Evolutionary conservation across 805 yeast genomes (phyloP).

Genomic region (Candida multigemmis): DNA sequence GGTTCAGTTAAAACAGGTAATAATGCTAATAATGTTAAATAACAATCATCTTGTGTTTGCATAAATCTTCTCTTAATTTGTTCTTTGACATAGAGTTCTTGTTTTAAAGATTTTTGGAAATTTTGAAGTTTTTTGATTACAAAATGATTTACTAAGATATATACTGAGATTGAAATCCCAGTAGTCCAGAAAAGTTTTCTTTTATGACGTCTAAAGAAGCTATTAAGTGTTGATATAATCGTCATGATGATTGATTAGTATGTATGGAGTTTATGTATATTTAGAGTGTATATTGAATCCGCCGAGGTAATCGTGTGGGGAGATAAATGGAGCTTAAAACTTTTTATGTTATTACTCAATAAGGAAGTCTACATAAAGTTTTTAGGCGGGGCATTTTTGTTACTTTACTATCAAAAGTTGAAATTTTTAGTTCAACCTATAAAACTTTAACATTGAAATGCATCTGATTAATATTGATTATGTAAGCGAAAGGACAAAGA

Average conservation of each 20-base stretch:
- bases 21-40: conserved; percentile 73
- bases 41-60: conserved; percentile 88
- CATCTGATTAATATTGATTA: no score
- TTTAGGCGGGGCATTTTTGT: no score
- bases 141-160: conserved; percentile 28
- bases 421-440: no score
- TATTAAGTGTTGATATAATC: conserved; percentile 28
- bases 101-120: conserved; percentile 29
- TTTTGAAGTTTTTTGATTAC: conserved; percentile 27
- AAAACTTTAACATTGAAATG: no score
- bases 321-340: neutral
- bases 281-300: neutral
- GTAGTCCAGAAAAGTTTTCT: conserved; percentile 25
- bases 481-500: no score
- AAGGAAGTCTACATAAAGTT: neutral
- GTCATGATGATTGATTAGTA: conserved; percentile 18
- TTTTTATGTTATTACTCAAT: neutral
- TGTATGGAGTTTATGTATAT: neutral
- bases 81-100: conserved; percentile 33
- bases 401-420: no score
- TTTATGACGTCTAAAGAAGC: conserved; percentile 32
- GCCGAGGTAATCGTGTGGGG: conserved; percentile 1
- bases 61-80: conserved; percentile 72
- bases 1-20: conserved; percentile 69
- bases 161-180: conserved; percentile 23